phyloP scores from a whole-genome alignment of 257 asterid genomes.

The Forsythia viridissima region DNA sequence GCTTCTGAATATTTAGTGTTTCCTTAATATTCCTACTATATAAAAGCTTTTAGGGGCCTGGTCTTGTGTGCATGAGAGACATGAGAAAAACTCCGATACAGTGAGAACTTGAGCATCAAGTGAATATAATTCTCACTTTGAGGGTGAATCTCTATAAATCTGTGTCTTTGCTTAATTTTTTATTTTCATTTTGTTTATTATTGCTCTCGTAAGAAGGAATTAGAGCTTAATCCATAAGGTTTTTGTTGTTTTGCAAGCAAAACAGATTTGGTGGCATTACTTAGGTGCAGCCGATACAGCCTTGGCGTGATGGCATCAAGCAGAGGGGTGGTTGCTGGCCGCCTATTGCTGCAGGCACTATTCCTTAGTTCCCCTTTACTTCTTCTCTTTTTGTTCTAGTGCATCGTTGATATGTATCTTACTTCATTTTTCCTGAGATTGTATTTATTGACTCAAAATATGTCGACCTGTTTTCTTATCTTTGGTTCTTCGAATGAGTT shows the following conservation, averaged over 20 bases:
- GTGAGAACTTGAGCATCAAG: background rate
- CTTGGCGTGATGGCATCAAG: slow-evolving; percentile 92
- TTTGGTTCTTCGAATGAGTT: background rate
- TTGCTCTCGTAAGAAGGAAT: background rate
- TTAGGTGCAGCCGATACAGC: slow-evolving; percentile 85
- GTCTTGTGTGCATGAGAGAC: background rate
- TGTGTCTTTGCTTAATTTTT: background rate
- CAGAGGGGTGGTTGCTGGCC: slow-evolving; percentile 88
- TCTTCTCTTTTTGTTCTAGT: background rate
- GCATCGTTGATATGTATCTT: background rate
- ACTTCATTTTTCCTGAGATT: background rate
- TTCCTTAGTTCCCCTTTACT: background rate
- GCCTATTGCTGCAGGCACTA: slow-evolving; percentile 75
- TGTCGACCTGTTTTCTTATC: background rate
- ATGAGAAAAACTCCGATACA: background rate
- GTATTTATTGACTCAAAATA: background rate
- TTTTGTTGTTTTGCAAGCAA: slow-evolving; percentile 18
- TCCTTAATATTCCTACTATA: background rate
- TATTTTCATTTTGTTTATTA: background rate
- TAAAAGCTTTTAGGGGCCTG: background rate
- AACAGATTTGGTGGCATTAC: slow-evolving; percentile 83
- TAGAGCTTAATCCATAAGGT: background rate
- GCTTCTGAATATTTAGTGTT: slow-evolving; percentile 6
- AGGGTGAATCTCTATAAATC: background rate
- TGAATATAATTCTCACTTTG: background rate